These are phyloP conservation scores for Tanozyma kutaoensis DNA, from an alignment of 805 yeast species.

Conservation along the genomic window DNA sequence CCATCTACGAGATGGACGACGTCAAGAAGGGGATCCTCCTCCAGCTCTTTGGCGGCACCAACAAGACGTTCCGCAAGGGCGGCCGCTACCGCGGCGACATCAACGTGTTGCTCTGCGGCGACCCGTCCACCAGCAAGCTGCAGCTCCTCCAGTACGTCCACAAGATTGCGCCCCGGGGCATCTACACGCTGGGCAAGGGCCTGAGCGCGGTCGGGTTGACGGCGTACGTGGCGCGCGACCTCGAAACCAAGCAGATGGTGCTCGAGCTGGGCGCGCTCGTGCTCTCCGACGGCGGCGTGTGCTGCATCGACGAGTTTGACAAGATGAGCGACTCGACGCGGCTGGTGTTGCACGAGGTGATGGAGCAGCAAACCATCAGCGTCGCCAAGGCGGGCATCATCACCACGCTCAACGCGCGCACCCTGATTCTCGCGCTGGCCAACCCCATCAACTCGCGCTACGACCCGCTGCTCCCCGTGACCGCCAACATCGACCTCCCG, in stretches of 20 bases:
- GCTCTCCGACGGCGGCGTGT: slow-evolving; percentile 93
- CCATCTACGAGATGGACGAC: slow-evolving; percentile 91
- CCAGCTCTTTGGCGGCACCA: slow-evolving; percentile 92
- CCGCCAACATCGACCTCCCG: slow-evolving; percentile 90
- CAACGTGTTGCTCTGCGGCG: slow-evolving; percentile 87
- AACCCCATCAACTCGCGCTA: slow-evolving; percentile 94
- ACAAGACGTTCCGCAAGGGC: slow-evolving; percentile 77
- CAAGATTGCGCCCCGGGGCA: slow-evolving; percentile 95
- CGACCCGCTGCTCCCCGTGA: slow-evolving; percentile 89
- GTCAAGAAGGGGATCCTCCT: slow-evolving; percentile 89
- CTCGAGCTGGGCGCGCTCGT: slow-evolving; percentile 95
- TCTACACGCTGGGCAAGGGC: slow-evolving; percentile 97
- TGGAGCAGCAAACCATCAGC: slow-evolving; percentile 98
- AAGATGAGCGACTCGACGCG: slow-evolving; percentile 93
- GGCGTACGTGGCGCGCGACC: slow-evolving; percentile 90
- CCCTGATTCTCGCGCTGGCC: slow-evolving; percentile 91
- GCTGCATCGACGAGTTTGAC: slow-evolving; percentile 98
- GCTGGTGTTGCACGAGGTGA: slow-evolving; percentile 93
- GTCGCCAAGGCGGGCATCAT: slow-evolving; percentile 98
- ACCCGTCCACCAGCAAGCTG: slow-evolving; percentile 95
- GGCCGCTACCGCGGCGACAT: slow-evolving; percentile 95
- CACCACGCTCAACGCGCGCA: slow-evolving; percentile 91
- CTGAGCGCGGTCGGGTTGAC: slow-evolving; percentile 98
- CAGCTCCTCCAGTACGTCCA: slow-evolving; percentile 91
- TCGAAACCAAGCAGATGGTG: slow-evolving; percentile 86